Evolutionary conservation across 1,139 yeast species (phyloP), one percentile per base, ranked within the genome.

Genomic region (Protomyces inundatus): DNA sequence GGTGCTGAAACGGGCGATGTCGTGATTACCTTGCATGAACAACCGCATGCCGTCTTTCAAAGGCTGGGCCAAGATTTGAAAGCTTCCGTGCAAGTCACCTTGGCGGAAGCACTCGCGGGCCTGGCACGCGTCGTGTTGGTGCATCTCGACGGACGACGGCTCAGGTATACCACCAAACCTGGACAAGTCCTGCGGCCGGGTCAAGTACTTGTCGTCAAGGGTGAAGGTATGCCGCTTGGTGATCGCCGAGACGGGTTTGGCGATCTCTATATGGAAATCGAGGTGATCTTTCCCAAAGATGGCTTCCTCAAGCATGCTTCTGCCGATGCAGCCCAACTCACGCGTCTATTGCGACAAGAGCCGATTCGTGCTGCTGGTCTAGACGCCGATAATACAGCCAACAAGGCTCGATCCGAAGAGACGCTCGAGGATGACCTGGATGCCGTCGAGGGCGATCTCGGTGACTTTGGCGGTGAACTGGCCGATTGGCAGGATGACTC

Each of bases 211-310:
- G 81, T 85, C 68, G 79, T 93, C 23, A 75, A 80, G 48, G 83
- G 84, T 54, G 97, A 91, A 74, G 98, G 98, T 1, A 89, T 95
- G 95, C 97, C 97, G 0, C 71, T 82, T 10, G 65, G 58, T n/a
- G 77, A 77, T 65, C 75, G 76, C 32, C 69, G 76, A 9, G 76
- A 73, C 55, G 71, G 75, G 23, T 79, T 80, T 58, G 98, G 98
- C 34, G 90, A 90, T 73, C 76, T 93, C 70, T 91, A 85, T 70
- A 78, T 93, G 30, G 82, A 81, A 65, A 74, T 90, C 33, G 84
- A 84, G 33, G 84, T 93, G 63, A 89, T 85, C 68, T 93, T 93
- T 74, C 98, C 98, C 1, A 80, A 81, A 48, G 95, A 89, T 73
- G 82, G 84, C 70, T 88, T 95, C 95, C 35, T 64, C 39, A 23